phyloP scores from a whole-genome alignment of 768 basidiomycete species.

The Dioszegia hungarica region DNA sequence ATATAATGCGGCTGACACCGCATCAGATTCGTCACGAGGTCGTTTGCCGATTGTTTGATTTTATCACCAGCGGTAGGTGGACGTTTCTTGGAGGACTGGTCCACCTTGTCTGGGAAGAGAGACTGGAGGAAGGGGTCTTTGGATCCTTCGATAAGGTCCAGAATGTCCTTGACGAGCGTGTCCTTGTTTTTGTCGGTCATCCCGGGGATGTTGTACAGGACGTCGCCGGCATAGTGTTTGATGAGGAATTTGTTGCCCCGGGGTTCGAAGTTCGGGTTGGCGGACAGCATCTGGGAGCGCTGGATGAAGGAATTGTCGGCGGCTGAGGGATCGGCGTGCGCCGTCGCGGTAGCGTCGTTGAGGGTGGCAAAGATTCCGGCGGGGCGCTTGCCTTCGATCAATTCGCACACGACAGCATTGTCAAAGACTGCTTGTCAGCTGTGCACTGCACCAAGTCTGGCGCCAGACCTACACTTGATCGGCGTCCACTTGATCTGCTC shows the following conservation, averaged over 20 bases:
- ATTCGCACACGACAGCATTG: conserved; percentile 77
- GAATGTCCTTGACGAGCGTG: conserved; percentile 83
- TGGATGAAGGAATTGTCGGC: conserved; percentile 97
- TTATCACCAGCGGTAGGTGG: conserved; percentile 97
- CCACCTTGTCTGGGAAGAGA: conserved; percentile 88
- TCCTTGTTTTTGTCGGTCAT: conserved; percentile 99
- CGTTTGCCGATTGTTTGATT: conserved; percentile 89
- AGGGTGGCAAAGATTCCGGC: conserved; percentile 96
- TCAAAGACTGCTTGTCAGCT: conserved; percentile 43
- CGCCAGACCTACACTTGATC: conserved; percentile 66
- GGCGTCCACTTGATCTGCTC: conserved; percentile 99
- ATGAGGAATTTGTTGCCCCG: conserved; percentile 92
- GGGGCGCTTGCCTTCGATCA: conserved; percentile 93
- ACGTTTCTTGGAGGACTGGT: conserved; percentile 94
- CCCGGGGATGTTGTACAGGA: conserved; percentile 92
- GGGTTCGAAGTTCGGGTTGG: conserved; percentile 89
- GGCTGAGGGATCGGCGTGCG: conserved; percentile 91
- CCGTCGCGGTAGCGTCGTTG: conserved; percentile 98
- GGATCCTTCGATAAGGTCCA: conserved; percentile 78
- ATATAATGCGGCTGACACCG: conserved; percentile 95
- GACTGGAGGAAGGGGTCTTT: conserved; percentile 78
- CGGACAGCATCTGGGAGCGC: conserved; percentile 70
- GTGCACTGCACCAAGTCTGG: conserved; percentile 53
- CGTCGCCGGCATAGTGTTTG: conserved; percentile 96
- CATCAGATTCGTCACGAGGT: conserved; percentile 96